These are phyloP conservation scores for Hydnomerulius pinastri DNA, from an alignment of 768 basidiomycete species.

Conservation along the genomic window DNA sequence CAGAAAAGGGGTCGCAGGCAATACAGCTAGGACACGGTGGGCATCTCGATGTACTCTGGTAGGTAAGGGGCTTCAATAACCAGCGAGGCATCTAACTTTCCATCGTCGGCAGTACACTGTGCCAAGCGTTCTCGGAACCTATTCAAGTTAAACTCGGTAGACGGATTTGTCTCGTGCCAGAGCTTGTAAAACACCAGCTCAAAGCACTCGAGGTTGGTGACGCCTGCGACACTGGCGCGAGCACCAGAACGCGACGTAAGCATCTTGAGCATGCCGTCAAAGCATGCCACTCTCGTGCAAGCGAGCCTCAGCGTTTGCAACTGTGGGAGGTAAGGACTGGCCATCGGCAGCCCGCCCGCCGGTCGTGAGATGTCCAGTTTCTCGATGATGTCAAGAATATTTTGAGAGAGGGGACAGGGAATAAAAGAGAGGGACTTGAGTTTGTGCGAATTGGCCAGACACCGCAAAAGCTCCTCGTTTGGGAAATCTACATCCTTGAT, in stretches of 20 bases:
- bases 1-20: too few species aligned
- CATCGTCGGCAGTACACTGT: not conserved
- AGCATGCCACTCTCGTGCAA: constrained; percentile 11
- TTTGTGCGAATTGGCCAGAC: constrained; percentile 14
- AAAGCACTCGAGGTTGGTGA: constrained; percentile 7
- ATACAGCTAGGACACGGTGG: not conserved
- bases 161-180: constrained; percentile 4
- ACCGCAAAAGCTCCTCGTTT: constrained; percentile 18
- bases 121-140: not conserved
- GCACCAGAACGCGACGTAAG: constrained; percentile 8
- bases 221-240: constrained; percentile 1
- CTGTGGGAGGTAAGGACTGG: constrained; percentile 1
- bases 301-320: constrained; percentile 18
- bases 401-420: constrained; percentile 18
- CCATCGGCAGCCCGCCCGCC: not conserved
- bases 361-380: constrained; percentile 5
- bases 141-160: not conserved
- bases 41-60: constrained; percentile 10
- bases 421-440: constrained; percentile 16
- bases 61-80: constrained; percentile 9
- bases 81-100: constrained; percentile 7
- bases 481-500: constrained; percentile 18
- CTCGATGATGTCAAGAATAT: constrained; percentile 9
- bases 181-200: constrained; percentile 13
- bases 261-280: constrained; percentile 12